phyloP scores from a whole-genome alignment of 1,139 yeast species.

The Scheffersomyces insectosa region DNA sequence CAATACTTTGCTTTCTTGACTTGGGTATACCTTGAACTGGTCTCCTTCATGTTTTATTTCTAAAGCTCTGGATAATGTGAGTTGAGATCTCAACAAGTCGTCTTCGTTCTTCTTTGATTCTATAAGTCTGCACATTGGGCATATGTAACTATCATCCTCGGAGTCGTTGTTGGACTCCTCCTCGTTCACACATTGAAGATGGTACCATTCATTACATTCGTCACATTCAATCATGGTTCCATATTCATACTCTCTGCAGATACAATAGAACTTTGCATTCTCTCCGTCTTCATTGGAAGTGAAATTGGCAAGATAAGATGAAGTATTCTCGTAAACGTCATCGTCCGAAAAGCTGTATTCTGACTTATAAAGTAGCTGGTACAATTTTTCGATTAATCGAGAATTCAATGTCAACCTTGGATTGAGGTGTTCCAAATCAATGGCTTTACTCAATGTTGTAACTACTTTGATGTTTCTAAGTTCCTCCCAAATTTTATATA shows the following conservation, averaged over 20 bases:
- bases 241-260: constrained; percentile 67
- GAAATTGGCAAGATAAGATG: constrained; percentile 25
- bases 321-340: constrained; percentile 37
- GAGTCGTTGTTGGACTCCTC: constrained; percentile 22
- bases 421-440: constrained; percentile 17
- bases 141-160: constrained; percentile 48
- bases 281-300: constrained; percentile 12
- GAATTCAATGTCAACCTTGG: constrained; percentile 21
- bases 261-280: constrained; percentile 48
- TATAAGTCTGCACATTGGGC: constrained; percentile 62
- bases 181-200: constrained; percentile 62
- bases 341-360: constrained; percentile 38
- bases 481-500: constrained; percentile 23
- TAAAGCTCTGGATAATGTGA: constrained; percentile 19
- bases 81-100: constrained; percentile 18
- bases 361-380: constrained; percentile 31
- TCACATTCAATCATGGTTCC: constrained; percentile 84
- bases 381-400: constrained; percentile 27
- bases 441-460: constrained; percentile 23
- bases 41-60: constrained; percentile 29
- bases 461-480: constrained; percentile 32
- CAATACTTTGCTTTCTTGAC: constrained; percentile 33
- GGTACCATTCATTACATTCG: constrained; percentile 79
- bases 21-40: constrained; percentile 37
- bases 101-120: constrained; percentile 20